phyloP scores from a whole-genome alignment of 179 eudicot species.

The Beta corolliflora region DNA sequence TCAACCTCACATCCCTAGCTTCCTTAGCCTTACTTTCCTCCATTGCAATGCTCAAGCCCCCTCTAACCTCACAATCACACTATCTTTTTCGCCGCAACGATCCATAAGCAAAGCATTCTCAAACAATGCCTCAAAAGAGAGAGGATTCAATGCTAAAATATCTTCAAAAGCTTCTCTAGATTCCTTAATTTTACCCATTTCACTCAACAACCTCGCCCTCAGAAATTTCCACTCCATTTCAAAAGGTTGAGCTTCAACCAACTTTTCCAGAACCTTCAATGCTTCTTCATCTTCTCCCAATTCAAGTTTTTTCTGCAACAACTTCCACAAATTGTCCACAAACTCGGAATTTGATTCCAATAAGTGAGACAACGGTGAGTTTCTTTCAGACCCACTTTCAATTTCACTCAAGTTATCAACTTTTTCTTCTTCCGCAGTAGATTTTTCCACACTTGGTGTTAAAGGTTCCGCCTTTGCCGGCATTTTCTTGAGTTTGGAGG shows the following conservation, averaged over 20 bases:
- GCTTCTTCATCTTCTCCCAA: conserved; percentile 67
- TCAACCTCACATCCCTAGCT: conserved; percentile 65
- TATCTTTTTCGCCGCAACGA: conserved; percentile 49
- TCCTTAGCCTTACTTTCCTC: conserved; percentile 55
- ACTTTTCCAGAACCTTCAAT: conserved; percentile 41
- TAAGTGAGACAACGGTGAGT: conserved; percentile 42
- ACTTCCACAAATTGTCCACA: conserved; percentile 45
- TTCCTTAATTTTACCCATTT: conserved; percentile 52
- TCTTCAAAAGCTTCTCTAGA: conserved; percentile 59
- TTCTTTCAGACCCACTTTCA: conserved; percentile 14
- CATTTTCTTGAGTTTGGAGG: conserved; percentile 28
- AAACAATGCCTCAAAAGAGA: conserved; percentile 61
- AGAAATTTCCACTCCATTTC: conserved; percentile 58
- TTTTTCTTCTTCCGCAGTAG: conserved; percentile 11
- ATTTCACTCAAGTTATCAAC: conserved; percentile 11
- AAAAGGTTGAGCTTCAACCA: conserved; percentile 53
- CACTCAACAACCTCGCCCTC: conserved; percentile 53
- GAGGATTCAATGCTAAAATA: conserved; percentile 44
- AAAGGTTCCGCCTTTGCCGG: conserved; percentile 38
- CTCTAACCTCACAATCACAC: conserved; percentile 55
- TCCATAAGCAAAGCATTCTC: conserved; percentile 78
- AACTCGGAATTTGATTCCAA: conserved; percentile 45
- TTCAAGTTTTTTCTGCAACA: conserved; percentile 54
- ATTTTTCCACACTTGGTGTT: conserved; percentile 23
- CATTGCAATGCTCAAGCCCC: conserved; percentile 56